Evolutionary conservation across 768 basidiomycete species (phyloP), one percentile per base, ranked within the genome.

Genomic region (Phylloporus arenicola): DNA sequence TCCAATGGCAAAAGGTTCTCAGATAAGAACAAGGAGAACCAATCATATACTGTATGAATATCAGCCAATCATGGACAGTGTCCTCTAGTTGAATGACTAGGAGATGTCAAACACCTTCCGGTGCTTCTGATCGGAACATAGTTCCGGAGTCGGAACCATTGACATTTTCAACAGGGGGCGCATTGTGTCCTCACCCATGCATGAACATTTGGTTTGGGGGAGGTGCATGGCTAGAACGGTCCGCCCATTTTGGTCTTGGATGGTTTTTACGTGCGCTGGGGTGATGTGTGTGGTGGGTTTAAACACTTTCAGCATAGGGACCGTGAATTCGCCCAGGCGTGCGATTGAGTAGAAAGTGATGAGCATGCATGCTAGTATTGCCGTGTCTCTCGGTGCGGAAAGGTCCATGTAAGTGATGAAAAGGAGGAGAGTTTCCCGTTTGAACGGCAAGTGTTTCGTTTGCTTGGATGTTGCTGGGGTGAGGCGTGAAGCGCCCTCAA

Each of bases 351-450:
- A 46, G 24, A 46, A 38, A 1, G 37, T 39, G 16, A 47, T 35
- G 3, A 40, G n/a, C 7, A 47, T 16, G 50, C 72, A 74, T 0
- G 72, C 68, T 17, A 49, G 69, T 0, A 70, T 63, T 1, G 75
- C 69, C 0, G 67, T 62, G 43, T 75, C 67, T 3, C 70, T 53
- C 2, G 68, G 69, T 16, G 43, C 22, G 3, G 27, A 8, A 0
- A 68, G 60, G 47, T 71, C 48, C 72, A 55, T 3, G 67, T 68
- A 12, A 35, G 24, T 6, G 25, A 11, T 35, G 34, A 35, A 35
- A 11, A n/a, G 6, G 8, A 4, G 0, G 66, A 59, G 0, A 9
- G 3, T 3, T 30, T 38, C 6, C 45, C 12, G 16, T 5, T 14
- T 19, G 33, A 48, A 48, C 2, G 47, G 46, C 2, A 3, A 13